Evolutionary conservation across 2,329 filamentous ascomycete species (phyloP), one percentile per base, ranked within the genome.

Genomic region (Hortaea werneckii): DNA sequence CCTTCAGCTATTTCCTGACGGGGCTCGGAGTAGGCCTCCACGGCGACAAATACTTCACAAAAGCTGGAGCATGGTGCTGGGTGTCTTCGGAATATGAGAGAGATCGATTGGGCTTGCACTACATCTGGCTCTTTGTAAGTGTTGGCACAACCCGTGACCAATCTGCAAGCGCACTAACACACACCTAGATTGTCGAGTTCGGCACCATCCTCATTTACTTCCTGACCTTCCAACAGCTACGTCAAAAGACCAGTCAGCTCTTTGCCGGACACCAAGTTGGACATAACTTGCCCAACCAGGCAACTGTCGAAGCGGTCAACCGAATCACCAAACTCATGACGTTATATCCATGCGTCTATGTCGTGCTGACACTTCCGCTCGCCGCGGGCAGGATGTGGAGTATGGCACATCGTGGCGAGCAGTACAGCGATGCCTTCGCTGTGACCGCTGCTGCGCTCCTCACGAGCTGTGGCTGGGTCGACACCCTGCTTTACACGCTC

Each of bases 61-160:
- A 79, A 12, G 80, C 80, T 29, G 77, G 77, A 7, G 74, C 78
- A 6, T 85, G 82, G 79, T 83, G 80, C 60, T 84, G 80, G 80
- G 74, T 83, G 47, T 77, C 77, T 47, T 63, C 68, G 3, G 64
- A 71, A 11, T 77, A 76, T 52, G 67, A 73, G 37, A 59, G 65
- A 2, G 67, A 81, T 6, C 77, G 80, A 37, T 67, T 84, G 0
- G 71, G 72, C 51, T 71, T 79, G 0, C 80, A 83, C 56, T 83
- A 83, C 51, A 63, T 82, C 29, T 84, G 77, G 76, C 80, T 83
- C 45, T 82, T 77, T 55, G 43, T 53, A 30, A 46, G 44, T 46
- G 27, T 10, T 20, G 29, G 11, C 20, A 20, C 20, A 20, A 20
- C 11, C 8, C 26, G 29, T 28, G 8, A 13, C n/a, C 2, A 5